phyloP scores from a whole-genome alignment of 225 moss, liverwort and hornwort species.

The Anthoceros angustus region DNA sequence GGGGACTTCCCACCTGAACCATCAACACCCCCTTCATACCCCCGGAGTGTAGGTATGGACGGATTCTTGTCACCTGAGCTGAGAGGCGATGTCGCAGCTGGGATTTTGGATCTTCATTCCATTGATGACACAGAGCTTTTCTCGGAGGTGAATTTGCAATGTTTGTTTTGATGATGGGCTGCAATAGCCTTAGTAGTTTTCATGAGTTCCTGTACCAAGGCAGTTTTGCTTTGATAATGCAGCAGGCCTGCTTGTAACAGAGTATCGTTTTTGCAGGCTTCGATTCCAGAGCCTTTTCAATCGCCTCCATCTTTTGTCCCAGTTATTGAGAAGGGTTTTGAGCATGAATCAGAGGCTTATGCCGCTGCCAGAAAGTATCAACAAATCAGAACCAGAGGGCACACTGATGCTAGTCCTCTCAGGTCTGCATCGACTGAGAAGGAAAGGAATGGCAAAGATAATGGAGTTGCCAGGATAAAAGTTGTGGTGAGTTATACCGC shows the following conservation, averaged over 20 bases:
- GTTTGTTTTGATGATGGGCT: not conserved
- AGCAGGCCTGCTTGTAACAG: not conserved
- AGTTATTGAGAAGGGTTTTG: constrained; percentile 79
- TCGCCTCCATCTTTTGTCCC: constrained; percentile 80
- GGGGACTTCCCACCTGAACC: constrained; percentile 39
- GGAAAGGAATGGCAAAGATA: constrained; percentile 65
- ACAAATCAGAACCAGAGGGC: constrained; percentile 50
- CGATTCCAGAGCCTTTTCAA: constrained; percentile 88
- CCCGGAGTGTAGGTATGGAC: constrained; percentile 80
- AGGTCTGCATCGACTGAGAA: constrained; percentile 70
- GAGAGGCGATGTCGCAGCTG: constrained; percentile 88
- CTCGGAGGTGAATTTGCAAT: constrained; percentile 56
- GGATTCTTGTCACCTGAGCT: constrained; percentile 87
- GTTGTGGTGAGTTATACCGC: constrained; percentile 65
- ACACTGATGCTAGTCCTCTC: constrained; percentile 67
- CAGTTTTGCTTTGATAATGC: not conserved
- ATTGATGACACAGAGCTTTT: constrained; percentile 97
- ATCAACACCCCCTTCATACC: constrained; percentile 58
- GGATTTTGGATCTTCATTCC: constrained; percentile 92
- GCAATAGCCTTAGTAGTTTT: not conserved
- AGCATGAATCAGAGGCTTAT: constrained; percentile 47
- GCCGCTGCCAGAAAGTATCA: constrained; percentile 61
- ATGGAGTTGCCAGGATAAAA: constrained; percentile 84
- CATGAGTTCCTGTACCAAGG: too few relatives aligned
- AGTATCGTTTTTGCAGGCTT: constrained; percentile 29